Conservation (phyloP, 148 eudicot genomes). For the Drosera capensis region DNA sequence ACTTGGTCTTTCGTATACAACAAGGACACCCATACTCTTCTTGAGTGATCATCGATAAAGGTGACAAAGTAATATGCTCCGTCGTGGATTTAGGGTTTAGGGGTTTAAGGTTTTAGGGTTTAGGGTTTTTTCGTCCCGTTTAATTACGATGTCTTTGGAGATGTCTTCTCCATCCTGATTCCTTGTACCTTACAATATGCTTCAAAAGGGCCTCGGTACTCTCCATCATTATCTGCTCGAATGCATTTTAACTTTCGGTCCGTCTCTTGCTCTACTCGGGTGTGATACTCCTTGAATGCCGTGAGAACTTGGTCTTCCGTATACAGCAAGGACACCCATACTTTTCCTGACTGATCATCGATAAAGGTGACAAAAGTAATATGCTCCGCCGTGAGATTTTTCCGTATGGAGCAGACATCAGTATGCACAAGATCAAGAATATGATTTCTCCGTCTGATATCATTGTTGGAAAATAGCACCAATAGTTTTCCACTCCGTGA, state of each 20-base stretch:
- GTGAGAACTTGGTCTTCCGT: not conserved
- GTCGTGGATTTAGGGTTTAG: too few species aligned
- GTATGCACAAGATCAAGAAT: not conserved
- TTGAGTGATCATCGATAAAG: too few species aligned
- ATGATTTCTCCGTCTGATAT: not conserved
- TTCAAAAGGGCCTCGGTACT: slow-evolving; percentile 5
- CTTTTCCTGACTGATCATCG: not conserved
- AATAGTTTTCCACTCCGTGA: too few species aligned
- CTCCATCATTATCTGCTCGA: not conserved
- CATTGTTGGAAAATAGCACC: too few species aligned
- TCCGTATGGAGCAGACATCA: not conserved
- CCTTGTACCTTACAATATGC: not conserved
- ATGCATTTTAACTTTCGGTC: not conserved
- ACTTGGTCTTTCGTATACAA: too few species aligned
- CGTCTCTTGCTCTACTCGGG: not conserved
- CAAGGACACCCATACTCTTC: too few species aligned
- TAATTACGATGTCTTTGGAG: not conserved
- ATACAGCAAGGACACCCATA: too few species aligned
- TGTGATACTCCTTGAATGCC: slow-evolving; percentile 3
- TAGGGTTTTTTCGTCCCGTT: too few species aligned
- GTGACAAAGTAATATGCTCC: too few species aligned
- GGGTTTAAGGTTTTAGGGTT: too few species aligned
- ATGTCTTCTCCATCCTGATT: not conserved
- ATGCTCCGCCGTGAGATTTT: not conserved
- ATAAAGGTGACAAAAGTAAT: not conserved